phyloP scores from a whole-genome alignment of 192 early-diverging fungal genomes.

The Mycoemilia scoparia region DNA sequence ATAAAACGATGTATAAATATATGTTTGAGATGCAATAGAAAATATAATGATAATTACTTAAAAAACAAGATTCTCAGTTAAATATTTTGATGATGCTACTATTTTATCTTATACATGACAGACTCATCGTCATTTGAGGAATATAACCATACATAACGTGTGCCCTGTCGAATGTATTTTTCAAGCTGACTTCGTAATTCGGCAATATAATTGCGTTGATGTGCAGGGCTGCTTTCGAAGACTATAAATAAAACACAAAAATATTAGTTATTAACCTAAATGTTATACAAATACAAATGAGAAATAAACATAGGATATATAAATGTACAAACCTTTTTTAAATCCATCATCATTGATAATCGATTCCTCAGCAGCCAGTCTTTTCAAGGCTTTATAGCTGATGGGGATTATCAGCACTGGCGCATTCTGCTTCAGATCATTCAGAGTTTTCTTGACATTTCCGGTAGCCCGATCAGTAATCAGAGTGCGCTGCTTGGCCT shows the following conservation, averaged over 20 bases:
- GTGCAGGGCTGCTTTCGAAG: too few species aligned
- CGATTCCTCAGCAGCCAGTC: constrained; percentile 34
- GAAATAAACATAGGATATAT: too few species aligned
- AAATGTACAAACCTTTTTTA: constrained; percentile 33
- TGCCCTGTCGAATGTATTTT: constrained; percentile 14
- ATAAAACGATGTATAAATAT: too few species aligned
- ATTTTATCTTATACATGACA: constrained; percentile 33
- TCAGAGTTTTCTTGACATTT: constrained; percentile 33
- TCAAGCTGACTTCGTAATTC: constrained; percentile 28
- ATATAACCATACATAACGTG: constrained; percentile 50
- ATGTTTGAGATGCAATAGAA: too few species aligned
- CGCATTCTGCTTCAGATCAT: constrained; percentile 29
- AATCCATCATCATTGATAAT: constrained; percentile 45
- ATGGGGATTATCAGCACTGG: constrained; percentile 49
- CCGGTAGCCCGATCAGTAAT: constrained; percentile 29
- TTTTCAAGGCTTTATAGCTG: constrained; percentile 33
- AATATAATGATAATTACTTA: too few species aligned
- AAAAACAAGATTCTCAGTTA: too few species aligned
- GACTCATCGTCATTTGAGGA: constrained; percentile 46
- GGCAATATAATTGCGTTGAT: constrained; percentile 32
- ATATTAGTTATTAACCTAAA: not conserved
- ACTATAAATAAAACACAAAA: constrained; percentile 11
- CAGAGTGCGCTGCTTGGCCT: constrained; percentile 15
- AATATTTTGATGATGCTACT: constrained; percentile 4
- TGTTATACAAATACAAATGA: not conserved